phyloP scores from a whole-genome alignment of 352 stramenopile species.

The Phytophthora brassicae region DNA sequence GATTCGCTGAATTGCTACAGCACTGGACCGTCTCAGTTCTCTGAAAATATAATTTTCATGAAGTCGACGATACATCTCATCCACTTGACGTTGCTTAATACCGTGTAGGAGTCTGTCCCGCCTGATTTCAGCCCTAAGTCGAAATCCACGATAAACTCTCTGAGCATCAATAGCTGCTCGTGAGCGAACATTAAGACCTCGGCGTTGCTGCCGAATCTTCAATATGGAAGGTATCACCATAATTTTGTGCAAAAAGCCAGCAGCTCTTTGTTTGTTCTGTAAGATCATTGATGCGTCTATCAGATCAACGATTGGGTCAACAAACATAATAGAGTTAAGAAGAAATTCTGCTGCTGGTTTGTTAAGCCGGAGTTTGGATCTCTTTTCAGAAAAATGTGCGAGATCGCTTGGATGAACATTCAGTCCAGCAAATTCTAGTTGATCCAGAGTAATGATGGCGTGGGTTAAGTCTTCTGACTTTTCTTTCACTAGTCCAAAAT shows the following conservation, averaged over 20 bases:
- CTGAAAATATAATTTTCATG: conserved; percentile 43
- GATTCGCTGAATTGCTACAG: conserved; percentile 58
- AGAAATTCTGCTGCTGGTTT: conserved; percentile 51
- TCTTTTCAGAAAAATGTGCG: conserved; percentile 34
- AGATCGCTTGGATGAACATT: conserved; percentile 41
- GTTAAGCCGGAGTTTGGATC: conserved; percentile 40
- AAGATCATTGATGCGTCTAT: background rate
- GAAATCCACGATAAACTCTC: conserved; percentile 57
- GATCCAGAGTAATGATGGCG: conserved; percentile 30
- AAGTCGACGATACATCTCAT: conserved; percentile 38
- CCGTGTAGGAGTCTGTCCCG: conserved; percentile 41
- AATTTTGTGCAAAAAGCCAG: conserved; percentile 24
- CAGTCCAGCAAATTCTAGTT: conserved; percentile 49
- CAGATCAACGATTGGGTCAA: conserved; percentile 24
- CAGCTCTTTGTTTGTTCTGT: background rate
- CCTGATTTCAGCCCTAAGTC: conserved; percentile 48
- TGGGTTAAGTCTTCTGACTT: conserved; percentile 9
- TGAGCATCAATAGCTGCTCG: conserved; percentile 48
- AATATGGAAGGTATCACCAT: conserved; percentile 49
- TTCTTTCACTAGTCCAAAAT: conserved; percentile 7
- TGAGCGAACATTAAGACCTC: conserved; percentile 17
- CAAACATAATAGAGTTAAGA: conserved; percentile 49
- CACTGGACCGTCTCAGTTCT: conserved; percentile 46
- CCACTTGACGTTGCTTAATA: conserved; percentile 56
- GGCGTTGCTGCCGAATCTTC: conserved; percentile 40